phyloP scores from a whole-genome alignment of 1,284 basidiomycete species.

The Tetrapyrgos nigripes region DNA sequence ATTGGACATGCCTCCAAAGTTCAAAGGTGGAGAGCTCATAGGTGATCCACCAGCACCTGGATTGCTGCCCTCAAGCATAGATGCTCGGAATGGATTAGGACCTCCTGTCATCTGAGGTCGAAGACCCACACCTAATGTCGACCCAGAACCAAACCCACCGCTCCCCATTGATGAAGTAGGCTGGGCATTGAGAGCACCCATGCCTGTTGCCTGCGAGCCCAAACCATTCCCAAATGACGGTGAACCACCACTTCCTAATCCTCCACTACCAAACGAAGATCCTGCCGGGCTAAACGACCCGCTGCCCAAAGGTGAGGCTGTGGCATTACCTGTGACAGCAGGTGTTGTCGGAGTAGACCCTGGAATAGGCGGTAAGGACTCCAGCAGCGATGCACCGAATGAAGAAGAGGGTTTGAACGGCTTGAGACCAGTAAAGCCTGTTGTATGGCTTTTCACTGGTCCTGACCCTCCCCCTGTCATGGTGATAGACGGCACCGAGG shows the following conservation, averaged over 20 bases:
- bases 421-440: conserved; percentile 85
- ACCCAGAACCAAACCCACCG: conserved; percentile 39
- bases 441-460: conserved; percentile 74
- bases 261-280: neutral
- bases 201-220: conserved; percentile 9
- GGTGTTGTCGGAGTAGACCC: conserved; percentile 62
- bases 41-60: conserved; percentile 7
- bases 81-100: conserved; percentile 80
- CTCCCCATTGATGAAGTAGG: conserved; percentile 29
- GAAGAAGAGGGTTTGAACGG: conserved; percentile 91
- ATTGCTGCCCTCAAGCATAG: conserved; percentile 46
- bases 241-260: conserved; percentile 13
- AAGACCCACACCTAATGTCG: conserved; percentile 63
- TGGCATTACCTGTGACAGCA: conserved; percentile 33
- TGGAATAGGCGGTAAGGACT: conserved; percentile 77
- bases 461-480: conserved; percentile 21
- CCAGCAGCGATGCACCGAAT: conserved; percentile 85
- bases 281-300: neutral
- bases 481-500: conserved; percentile 32
- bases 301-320: conserved; percentile 9
- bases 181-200: conserved; percentile 32
- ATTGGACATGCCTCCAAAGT: conserved; percentile 2
- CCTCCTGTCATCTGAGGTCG: conserved; percentile 76
- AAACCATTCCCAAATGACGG: conserved; percentile 12
- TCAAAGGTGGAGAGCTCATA: conserved; percentile 6